Evolutionary conservation across 805 yeast genomes (phyloP).

Genomic region (Suhomyces tanzawaensis): DNA sequence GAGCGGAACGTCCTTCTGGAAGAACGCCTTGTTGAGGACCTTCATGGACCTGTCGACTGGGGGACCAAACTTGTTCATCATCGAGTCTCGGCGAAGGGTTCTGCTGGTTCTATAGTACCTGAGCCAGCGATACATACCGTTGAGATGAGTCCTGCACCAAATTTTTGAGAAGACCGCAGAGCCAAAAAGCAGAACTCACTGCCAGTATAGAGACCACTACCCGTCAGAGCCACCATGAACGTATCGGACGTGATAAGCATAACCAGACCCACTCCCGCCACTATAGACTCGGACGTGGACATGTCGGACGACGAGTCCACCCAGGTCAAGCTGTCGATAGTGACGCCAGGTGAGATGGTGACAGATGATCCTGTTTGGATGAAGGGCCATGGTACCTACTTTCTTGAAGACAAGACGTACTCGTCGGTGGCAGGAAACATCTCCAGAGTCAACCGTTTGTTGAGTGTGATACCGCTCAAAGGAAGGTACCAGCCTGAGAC

Average conservation of each 20-base stretch:
- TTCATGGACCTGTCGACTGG: slow-evolving; percentile 69
- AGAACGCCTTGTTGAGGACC: slow-evolving; percentile 63
- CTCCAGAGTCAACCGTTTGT: slow-evolving; percentile 77
- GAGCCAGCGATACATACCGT: background rate
- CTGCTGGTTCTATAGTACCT: slow-evolving; percentile 16
- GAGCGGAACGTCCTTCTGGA: slow-evolving; percentile 54
- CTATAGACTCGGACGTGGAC: slow-evolving; percentile 39
- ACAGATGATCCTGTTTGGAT: slow-evolving; percentile 96
- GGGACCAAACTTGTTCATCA: slow-evolving; percentile 46
- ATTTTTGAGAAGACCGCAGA: too few species aligned
- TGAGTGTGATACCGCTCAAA: slow-evolving; percentile 80
- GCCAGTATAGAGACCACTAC: background rate
- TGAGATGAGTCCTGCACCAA: background rate
- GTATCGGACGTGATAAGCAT: slow-evolving; percentile 27
- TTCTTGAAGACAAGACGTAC: slow-evolving; percentile 68
- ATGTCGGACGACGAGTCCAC: slow-evolving; percentile 34
- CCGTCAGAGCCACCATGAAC: background rate
- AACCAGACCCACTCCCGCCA: slow-evolving; percentile 32
- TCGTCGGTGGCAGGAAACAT: slow-evolving; percentile 93
- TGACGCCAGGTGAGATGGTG: slow-evolving; percentile 95
- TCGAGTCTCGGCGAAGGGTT: slow-evolving; percentile 25
- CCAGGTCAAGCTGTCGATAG: slow-evolving; percentile 39
- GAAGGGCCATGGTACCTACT: slow-evolving; percentile 97
- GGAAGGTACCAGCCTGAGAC: slow-evolving; percentile 92
- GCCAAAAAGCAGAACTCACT: too few species aligned